Evolutionary conservation across 2,329 filamentous ascomycete genomes (phyloP), one percentile per base, ranked within the genome.

Genomic region (Lachnellula occidentalis): DNA sequence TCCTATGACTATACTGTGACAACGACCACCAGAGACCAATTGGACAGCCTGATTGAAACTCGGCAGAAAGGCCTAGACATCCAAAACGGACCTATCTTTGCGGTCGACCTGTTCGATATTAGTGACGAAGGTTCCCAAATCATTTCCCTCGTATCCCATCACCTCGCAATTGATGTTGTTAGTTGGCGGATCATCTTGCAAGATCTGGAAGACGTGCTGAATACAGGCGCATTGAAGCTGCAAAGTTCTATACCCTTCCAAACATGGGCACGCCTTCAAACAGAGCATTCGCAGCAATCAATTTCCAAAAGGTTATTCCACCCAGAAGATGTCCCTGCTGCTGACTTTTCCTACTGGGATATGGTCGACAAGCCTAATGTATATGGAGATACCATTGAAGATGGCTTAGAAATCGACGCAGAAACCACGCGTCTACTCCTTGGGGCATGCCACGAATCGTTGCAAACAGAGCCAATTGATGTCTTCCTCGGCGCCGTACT

Each of bases 401-500:
- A 70, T 22, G 58, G 62, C 0, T 63, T 73, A 19, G 54, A 67
- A 41, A 64, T 79, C 34, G 73, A 78, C 60, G 63, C 73, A 37
- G 71, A 73, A 31, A 61, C 54, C 8, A 65, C 65, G 3, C 41
- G 55, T 4, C 24, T 57, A 2, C 56, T 67, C 8, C 49, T 73
- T 24, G 54, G 62, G 1, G 51, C 58, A 1, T 65, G 65, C 14
- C 66, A 74, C 24, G 55, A 49, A 1, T 56, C 67, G 0, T 61
- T 74, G 27, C 56, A 60, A 6, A 74, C 72, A 0, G 67, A 70
- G 9, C 67, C 71, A 0, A 58, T 74, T 0, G 74, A 77, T 46
- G 51, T 77, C 0, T 63, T 76, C 5, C 54, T 74, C 7, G 70
- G 70, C 0, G 58, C 68, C 0, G 37, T 74, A 0, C 46, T 70